Evolutionary conservation across 225 moss, liverwort and hornwort genomes (phyloP), one percentile per base, ranked within the genome.

Genomic region (Lunularia cruciata): DNA sequence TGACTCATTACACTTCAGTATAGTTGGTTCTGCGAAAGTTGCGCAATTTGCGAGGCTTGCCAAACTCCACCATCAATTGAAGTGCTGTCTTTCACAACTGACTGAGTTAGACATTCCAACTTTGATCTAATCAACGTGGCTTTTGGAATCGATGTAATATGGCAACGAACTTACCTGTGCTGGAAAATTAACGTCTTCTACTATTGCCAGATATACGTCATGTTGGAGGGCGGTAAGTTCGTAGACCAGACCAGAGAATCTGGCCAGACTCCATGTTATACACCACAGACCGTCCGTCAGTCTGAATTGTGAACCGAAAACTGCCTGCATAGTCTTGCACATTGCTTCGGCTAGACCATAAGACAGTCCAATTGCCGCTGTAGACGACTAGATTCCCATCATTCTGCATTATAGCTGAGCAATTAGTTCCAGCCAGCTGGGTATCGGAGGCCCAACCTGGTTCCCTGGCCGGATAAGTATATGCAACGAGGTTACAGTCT

Each of bases 311-410:
- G 59, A 59, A 59, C 15, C 59, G 31, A 35, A 59, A 59, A 33
- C 11, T 34, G 4, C 59, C 59, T 30, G 34, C 15, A 28, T 34
- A 59, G 32, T 35, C 59, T 33, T 33, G 34, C 14, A 20, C 9
- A 19, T 33, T 18, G 36, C 59, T 59, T 33, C 19, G 32, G n/a
- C 16, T 59, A 19, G 59, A 59, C 32, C 2, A 59, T 8, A 59
- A 13, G 11, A 15, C 3, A 20, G 32, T 35, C 34, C 59, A 8
- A 59, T 63, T 9, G 26, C 43, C 63, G 27, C 43, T 38, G 23
- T 63, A 63, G 5, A 63, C 63, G 13, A 63, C 63, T 22, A 63
- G 5, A 10, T 28, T 63, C 32, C 63, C 63, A 26, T 63, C 63
- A 10, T 7, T 16, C 20, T 63, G 63, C 63, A 63, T 39, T 23